Percentiles rank a stretch among this genome's conserved stretches.
Evolutionary conservation across 345 rosid genomes (phyloP).

Genomic region (Eucalyptus marginata): DNA sequence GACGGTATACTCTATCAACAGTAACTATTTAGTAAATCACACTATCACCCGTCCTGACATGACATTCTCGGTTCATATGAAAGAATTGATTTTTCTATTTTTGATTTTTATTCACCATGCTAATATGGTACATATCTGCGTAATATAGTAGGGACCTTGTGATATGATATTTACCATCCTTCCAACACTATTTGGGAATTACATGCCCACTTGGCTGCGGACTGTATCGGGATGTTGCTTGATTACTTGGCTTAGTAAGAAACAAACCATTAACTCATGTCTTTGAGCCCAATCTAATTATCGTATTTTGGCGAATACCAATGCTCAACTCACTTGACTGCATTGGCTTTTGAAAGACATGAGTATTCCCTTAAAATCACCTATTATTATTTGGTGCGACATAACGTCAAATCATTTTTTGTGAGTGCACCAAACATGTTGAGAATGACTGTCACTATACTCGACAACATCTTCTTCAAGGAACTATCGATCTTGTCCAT

Average conservation of each 20-base stretch:
- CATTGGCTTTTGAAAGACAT: neutral
- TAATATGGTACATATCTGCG: fast-evolving
- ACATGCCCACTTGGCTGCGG: neutral
- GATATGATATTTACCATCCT: neutral
- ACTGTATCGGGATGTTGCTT: neutral
- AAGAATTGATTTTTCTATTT: neutral
- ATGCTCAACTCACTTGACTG: neutral
- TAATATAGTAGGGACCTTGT: neutral
- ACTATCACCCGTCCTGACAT: fast-evolving
- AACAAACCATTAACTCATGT: neutral
- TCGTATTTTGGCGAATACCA: fast-evolving
- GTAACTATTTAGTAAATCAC: neutral
- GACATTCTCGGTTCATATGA: neutral
- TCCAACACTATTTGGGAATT: neutral
- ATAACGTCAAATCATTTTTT: neutral
- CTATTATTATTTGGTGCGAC: neutral
- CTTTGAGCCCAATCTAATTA: neutral
- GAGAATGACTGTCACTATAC: neutral
- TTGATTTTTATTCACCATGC: neutral
- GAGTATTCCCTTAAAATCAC: neutral
- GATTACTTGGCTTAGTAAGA: neutral
- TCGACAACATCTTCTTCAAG: neutral
- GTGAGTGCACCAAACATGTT: neutral
- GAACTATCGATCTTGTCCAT: neutral
- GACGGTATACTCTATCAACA: neutral